A percentile compares a stretch with the other conserved stretches of the same genome.
These are phyloP conservation scores for Curvularia spicifera DNA, from an alignment of 2,329 filamentous ascomycete species.

Conservation along the genomic window DNA sequence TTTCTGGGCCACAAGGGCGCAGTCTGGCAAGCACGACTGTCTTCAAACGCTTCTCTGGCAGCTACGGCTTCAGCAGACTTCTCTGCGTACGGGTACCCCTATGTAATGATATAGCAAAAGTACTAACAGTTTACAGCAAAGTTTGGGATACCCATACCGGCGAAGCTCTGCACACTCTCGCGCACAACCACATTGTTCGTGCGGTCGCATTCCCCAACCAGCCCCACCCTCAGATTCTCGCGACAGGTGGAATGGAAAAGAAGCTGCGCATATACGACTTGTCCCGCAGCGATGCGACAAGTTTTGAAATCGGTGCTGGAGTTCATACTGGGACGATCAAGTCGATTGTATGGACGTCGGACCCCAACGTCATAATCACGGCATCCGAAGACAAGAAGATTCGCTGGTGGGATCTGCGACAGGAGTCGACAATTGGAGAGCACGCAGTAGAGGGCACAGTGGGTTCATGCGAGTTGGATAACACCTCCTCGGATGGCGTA, in stretches of 20 bases:
- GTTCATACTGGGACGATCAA: constrained; percentile 90
- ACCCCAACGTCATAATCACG: constrained; percentile 87
- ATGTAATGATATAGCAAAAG: not conserved
- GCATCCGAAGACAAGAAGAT: constrained; percentile 89
- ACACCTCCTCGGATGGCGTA: constrained; percentile 69
- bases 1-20: constrained; percentile 98
- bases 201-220: constrained; percentile 83
- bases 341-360: constrained; percentile 90
- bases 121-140: constrained; percentile 65
- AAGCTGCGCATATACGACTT: constrained; percentile 94
- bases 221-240: constrained; percentile 77
- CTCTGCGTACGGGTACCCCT: constrained; percentile 70
- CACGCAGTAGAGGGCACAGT: constrained; percentile 83
- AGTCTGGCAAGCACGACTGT: constrained; percentile 93
- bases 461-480: constrained; percentile 85
- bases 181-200: constrained; percentile 94
- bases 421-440: constrained; percentile 75
- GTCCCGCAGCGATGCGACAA: constrained; percentile 62
- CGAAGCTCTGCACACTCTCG: constrained; percentile 82
- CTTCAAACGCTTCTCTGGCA: constrained; percentile 83
- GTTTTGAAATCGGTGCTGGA: constrained; percentile 87
- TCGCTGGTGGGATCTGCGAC: constrained; percentile 91
- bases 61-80: constrained; percentile 97
- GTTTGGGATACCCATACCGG: constrained; percentile 98
- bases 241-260: constrained; percentile 95